phyloP scores from a whole-genome alignment of 805 yeast genomes.

The Candida methanosorbosa region DNA sequence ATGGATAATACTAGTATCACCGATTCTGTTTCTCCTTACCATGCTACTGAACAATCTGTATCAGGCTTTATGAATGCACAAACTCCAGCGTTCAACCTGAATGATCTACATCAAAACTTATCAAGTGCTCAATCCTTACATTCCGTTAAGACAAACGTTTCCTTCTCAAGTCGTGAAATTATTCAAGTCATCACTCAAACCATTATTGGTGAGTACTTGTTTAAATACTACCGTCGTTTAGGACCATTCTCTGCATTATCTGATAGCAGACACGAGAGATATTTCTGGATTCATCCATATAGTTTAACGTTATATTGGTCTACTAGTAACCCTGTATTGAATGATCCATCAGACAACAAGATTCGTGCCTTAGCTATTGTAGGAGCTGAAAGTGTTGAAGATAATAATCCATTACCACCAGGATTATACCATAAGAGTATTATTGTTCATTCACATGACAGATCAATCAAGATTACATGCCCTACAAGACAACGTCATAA shows the following conservation, averaged over 20 bases:
- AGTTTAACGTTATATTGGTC: slow-evolving; percentile 90
- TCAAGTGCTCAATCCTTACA: slow-evolving; percentile 14
- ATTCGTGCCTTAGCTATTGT: slow-evolving; percentile 77
- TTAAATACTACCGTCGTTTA: slow-evolving; percentile 73
- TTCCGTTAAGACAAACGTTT: slow-evolving; percentile 49
- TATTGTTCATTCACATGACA: slow-evolving; percentile 54
- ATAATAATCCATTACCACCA: slow-evolving; percentile 80
- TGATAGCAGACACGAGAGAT: slow-evolving; percentile 81
- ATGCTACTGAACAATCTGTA: neutral
- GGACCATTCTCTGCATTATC: slow-evolving; percentile 70
- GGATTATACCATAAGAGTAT: slow-evolving; percentile 84
- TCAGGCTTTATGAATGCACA: too few relatives aligned
- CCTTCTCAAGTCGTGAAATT: slow-evolving; percentile 61
- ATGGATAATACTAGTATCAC: neutral
- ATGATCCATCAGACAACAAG: slow-evolving; percentile 55
- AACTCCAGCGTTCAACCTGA: slow-evolving; percentile 1
- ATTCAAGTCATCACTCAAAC: slow-evolving; percentile 86
- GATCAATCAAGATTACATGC: slow-evolving; percentile 73
- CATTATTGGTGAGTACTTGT: slow-evolving; percentile 84
- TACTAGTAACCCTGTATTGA: slow-evolving; percentile 63
- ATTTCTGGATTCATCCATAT: slow-evolving; percentile 96
- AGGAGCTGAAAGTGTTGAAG: slow-evolving; percentile 72
- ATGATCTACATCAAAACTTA: slow-evolving; percentile 4
- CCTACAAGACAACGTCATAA: slow-evolving; percentile 82
- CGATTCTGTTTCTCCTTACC: neutral